These are phyloP conservation scores for Tarenaya hassleriana DNA, from an alignment of 345 rosid genomes.

Conservation along the genomic window DNA sequence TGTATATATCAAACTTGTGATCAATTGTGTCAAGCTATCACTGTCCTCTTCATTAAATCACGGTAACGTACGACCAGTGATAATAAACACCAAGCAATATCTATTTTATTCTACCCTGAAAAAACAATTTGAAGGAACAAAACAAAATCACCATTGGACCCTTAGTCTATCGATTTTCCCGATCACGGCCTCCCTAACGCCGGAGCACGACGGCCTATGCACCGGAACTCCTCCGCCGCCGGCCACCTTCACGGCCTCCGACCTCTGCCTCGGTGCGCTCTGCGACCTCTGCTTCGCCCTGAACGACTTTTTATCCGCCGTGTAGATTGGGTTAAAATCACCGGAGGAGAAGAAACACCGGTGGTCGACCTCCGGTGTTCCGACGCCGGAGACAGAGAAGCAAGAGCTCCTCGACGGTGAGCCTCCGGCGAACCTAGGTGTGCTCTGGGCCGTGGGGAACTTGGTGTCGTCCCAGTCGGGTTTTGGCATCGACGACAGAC, in stretches of 20 bases:
- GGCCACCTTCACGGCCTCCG: constrained; percentile 24
- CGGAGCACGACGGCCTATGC: constrained; percentile 26
- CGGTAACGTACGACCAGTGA: too few relatives aligned
- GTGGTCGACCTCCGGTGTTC: constrained; percentile 27
- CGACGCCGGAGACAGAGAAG: constrained; percentile 14
- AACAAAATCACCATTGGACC: constrained; percentile 12
- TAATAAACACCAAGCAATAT: too few relatives aligned
- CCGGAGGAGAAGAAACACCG: constrained; percentile 20
- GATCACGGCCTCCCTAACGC: constrained; percentile 24
- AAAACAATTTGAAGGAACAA: too few relatives aligned
- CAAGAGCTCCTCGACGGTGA: too few relatives aligned
- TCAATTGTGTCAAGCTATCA: too few relatives aligned
- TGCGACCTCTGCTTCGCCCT: constrained; percentile 62
- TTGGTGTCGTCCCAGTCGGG: constrained; percentile 47
- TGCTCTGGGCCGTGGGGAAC: constrained; percentile 63
- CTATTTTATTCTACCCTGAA: too few relatives aligned
- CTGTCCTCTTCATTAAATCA: too few relatives aligned
- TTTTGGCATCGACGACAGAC: constrained; percentile 26
- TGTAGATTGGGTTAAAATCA: constrained; percentile 39
- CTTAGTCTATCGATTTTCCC: constrained; percentile 24
- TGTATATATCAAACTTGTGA: too few relatives aligned
- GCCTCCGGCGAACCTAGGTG: constrained; percentile 30
- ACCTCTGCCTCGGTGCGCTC: constrained; percentile 86
- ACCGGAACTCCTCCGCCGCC: constrained; percentile 8
- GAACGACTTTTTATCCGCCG: constrained; percentile 64